Evolutionary conservation across 352 stramenopile genomes (phyloP).

Genomic region (Phytophthora europaea): DNA sequence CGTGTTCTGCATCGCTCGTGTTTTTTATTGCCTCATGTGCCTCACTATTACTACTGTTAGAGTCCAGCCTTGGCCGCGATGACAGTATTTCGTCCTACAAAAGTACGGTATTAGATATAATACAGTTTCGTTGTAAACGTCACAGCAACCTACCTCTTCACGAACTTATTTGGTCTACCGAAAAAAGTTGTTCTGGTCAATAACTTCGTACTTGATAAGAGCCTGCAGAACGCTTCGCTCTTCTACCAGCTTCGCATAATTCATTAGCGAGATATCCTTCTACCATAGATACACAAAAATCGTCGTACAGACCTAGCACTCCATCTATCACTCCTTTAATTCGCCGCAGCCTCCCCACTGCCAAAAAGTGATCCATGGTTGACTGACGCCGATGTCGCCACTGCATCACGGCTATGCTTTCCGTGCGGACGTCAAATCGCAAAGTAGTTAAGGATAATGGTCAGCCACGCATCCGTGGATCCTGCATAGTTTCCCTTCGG

Average conservation of each 20-base stretch:
- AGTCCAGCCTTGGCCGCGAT: not conserved
- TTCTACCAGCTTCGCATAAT: not conserved
- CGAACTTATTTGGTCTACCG: not conserved
- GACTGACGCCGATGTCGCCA: slow-evolving; percentile 1
- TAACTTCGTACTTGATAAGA: not conserved
- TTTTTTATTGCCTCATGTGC: no score
- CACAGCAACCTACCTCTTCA: slow-evolving; percentile 6
- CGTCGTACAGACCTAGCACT: not conserved
- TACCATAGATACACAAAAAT: not conserved
- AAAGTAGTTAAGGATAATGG: not conserved
- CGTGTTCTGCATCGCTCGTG: no score
- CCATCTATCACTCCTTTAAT: slow-evolving; percentile 2
- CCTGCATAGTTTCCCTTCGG: not conserved
- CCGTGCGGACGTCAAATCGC: not conserved
- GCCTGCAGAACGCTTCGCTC: not conserved
- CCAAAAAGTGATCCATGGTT: slow-evolving; percentile 12
- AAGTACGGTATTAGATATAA: not conserved
- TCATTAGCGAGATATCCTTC: not conserved
- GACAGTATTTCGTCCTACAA: slow-evolving; percentile 13
- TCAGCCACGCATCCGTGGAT: not conserved
- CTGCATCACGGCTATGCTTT: not conserved
- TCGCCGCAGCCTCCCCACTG: not conserved
- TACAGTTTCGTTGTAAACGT: not conserved
- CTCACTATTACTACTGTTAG: no score
- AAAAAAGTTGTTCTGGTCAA: not conserved